Conservation (phyloP, 2,329 filamentous ascomycete species). For the Verticillium nonalfalfae region DNA sequence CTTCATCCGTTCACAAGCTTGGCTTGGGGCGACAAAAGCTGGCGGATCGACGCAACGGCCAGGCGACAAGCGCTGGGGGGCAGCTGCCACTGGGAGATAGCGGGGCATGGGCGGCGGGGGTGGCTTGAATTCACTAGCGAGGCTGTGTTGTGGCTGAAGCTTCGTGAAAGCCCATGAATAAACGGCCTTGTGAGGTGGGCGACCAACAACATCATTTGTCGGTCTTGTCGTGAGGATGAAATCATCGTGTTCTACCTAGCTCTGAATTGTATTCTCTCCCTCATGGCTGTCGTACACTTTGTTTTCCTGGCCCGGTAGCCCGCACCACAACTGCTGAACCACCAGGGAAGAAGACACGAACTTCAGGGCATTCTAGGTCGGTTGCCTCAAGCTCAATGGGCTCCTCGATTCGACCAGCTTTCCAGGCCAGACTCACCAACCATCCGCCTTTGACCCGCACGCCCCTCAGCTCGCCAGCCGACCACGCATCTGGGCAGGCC, state of each 20-base stretch:
- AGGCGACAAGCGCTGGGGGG: neutral
- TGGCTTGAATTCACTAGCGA: neutral
- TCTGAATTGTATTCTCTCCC: no score
- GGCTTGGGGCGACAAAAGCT: neutral
- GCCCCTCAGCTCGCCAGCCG: neutral
- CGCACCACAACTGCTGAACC: neutral
- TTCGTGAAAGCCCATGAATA: neutral
- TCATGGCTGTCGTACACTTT: neutral
- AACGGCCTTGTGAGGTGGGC: no score
- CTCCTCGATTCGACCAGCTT: conserved; percentile 1
- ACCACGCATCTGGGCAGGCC: conserved; percentile 5
- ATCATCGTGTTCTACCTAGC: no score
- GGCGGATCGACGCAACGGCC: neutral
- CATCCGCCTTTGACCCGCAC: conserved; percentile 6
- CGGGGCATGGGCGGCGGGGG: neutral
- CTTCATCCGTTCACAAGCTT: neutral
- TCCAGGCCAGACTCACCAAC: conserved; percentile 5
- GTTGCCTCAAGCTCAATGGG: conserved; percentile 1
- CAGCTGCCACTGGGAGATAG: neutral
- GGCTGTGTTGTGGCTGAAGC: neutral
- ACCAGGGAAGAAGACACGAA: conserved; percentile 1
- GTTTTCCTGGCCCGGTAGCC: neutral
- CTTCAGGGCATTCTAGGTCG: neutral
- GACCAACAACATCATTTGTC: neutral
- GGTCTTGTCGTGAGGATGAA: no score